Conservation (phyloP, 495 filamentous ascomycete species). For the Haplographium delicatum region DNA sequence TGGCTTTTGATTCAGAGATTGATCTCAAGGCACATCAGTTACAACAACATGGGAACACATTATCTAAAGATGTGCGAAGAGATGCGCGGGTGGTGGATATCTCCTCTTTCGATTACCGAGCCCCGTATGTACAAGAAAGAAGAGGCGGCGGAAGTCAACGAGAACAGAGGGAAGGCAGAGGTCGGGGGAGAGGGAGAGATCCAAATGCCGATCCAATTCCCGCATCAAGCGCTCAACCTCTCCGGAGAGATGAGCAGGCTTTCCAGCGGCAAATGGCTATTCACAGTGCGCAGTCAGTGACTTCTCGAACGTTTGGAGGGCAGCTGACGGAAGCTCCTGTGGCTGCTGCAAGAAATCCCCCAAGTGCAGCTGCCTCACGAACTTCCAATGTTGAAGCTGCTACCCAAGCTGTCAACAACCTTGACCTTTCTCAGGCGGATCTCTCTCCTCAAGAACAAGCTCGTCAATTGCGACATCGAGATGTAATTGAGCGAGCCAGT, state of each 20-base stretch:
- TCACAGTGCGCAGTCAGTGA: conserved; percentile 73
- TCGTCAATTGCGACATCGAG: conserved; percentile 65
- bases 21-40: conserved; percentile 87
- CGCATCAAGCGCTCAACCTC: conserved; percentile 70
- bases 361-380: conserved; percentile 13
- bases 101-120: conserved; percentile 73
- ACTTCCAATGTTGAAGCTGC: conserved; percentile 17
- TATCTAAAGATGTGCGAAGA: conserved; percentile 77
- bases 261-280: conserved; percentile 92
- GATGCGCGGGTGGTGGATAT: conserved; percentile 87
- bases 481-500: conserved; percentile 79
- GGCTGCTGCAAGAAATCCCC: conserved; percentile 13
- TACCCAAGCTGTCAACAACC: conserved; percentile 31
- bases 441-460: conserved; percentile 72
- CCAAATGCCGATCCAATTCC: conserved; percentile 74
- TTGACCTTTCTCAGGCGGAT: conserved; percentile 23
- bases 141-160: conserved; percentile 43
- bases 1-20: conserved; percentile 93
- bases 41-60: conserved; percentile 65
- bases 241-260: conserved; percentile 82
- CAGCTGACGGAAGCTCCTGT: conserved; percentile 53
- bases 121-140: conserved; percentile 60
- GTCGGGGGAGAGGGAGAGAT: conserved; percentile 47
- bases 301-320: conserved; percentile 75
- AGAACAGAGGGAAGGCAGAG: conserved; percentile 38